Evolutionary conservation across 257 asterid genomes (phyloP).

Genomic region (Echites panduratus): DNA sequence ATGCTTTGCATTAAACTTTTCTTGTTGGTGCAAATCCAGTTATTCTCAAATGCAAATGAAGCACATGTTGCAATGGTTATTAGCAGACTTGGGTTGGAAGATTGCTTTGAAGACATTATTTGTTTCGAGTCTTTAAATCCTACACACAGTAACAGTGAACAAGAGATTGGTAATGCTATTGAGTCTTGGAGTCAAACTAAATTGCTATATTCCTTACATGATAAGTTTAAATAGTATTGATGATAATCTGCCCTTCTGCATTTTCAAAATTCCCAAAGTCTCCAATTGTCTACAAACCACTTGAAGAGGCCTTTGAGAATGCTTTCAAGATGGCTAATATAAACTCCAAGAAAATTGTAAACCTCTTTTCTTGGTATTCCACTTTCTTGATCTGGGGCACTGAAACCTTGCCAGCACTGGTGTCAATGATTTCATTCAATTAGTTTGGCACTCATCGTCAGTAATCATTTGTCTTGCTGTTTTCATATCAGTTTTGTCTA

Average conservation of each 20-base stretch:
- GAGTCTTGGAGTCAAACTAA: slow-evolving; percentile 19
- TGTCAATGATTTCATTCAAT: background rate
- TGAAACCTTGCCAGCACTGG: background rate
- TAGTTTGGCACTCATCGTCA: no score
- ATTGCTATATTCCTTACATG: background rate
- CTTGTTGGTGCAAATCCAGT: slow-evolving; percentile 31
- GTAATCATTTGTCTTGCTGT: background rate
- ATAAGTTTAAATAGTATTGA: slow-evolving; percentile 6
- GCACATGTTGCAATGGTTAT: slow-evolving; percentile 78
- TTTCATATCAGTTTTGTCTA: background rate
- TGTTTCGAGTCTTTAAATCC: slow-evolving; percentile 83
- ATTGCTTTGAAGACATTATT: slow-evolving; percentile 67
- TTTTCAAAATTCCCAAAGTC: slow-evolving; percentile 37
- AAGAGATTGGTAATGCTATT: slow-evolving; percentile 31
- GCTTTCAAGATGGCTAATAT: slow-evolving; percentile 57
- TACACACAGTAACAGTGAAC: slow-evolving; percentile 20
- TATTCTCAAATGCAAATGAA: slow-evolving; percentile 86
- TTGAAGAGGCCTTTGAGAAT: slow-evolving; percentile 52
- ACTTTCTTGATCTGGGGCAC: slow-evolving; percentile 1
- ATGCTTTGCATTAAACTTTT: slow-evolving; percentile 11
- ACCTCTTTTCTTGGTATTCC: slow-evolving; percentile 7
- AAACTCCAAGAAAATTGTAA: slow-evolving; percentile 72
- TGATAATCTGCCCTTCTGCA: slow-evolving; percentile 10
- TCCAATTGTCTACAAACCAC: slow-evolving; percentile 71
- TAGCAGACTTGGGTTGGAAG: slow-evolving; percentile 75